These are phyloP conservation scores for Blastomyces parvus DNA, from an alignment of 2,329 filamentous ascomycete genomes.

Conservation along the genomic window DNA sequence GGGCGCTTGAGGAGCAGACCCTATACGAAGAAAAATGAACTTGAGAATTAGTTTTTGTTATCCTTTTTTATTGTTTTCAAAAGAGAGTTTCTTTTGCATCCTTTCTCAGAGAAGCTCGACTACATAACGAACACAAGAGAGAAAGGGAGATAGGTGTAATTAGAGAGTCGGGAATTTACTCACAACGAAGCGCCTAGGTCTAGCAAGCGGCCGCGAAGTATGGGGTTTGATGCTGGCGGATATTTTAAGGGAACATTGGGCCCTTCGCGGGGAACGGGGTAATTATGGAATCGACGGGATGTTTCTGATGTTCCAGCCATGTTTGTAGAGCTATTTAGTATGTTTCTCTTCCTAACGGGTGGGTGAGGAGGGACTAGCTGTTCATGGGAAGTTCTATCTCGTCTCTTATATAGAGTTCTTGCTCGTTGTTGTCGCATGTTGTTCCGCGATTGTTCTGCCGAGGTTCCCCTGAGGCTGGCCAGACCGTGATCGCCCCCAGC, in stretches of 20 bases:
- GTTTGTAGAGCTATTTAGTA: not conserved
- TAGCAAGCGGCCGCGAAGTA: conserved; percentile 57
- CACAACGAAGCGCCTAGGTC: conserved; percentile 54
- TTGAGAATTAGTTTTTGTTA: conserved; percentile 6
- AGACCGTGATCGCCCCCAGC: too few relatives aligned
- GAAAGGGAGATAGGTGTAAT: not conserved
- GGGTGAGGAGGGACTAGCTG: not conserved
- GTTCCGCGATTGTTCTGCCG: not conserved
- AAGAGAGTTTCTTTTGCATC: not conserved
- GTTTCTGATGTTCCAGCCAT: conserved; percentile 2
- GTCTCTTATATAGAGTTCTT: not conserved
- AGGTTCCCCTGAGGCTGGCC: not conserved
- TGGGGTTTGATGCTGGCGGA: conserved; percentile 55
- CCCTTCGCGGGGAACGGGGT: conserved; percentile 32
- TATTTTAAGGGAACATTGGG: conserved; percentile 39
- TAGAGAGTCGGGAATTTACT: conserved; percentile 19
- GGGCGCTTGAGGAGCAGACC: conserved; percentile 48
- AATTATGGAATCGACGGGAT: conserved; percentile 24
- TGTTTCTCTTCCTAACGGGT: not conserved
- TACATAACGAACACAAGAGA: not conserved
- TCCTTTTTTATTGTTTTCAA: too few relatives aligned
- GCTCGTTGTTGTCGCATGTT: not conserved
- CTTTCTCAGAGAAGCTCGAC: not conserved
- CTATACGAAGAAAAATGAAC: conserved; percentile 25
- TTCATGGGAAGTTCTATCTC: too few relatives aligned